Percentiles rank a stretch among this genome's conserved stretches.
Conservation (phyloP, 768 basidiomycete genomes). For the Polyporus arcularius region DNA sequence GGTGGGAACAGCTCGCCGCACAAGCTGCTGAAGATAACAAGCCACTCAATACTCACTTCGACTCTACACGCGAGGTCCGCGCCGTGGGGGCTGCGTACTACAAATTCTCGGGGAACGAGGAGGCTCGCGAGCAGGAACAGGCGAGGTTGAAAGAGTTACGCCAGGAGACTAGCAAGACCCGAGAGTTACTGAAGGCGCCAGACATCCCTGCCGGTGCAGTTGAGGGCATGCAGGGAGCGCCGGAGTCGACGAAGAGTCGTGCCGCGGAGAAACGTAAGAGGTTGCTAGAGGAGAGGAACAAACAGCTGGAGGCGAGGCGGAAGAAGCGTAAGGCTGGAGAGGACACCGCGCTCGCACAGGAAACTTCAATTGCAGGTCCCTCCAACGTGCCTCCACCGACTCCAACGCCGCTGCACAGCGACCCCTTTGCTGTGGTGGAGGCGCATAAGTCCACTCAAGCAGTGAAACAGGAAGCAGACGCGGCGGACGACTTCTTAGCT, state of each 20-base stretch:
- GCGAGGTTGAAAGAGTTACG: slow-evolving; percentile 70
- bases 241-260: slow-evolving; percentile 43
- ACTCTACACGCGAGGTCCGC: slow-evolving; percentile 79
- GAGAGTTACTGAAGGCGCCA: slow-evolving; percentile 60
- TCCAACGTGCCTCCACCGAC: not conserved
- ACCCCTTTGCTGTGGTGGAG: slow-evolving; percentile 58
- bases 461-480: slow-evolving; percentile 19
- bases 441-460: slow-evolving; percentile 8
- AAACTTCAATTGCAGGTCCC: not conserved
- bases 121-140: slow-evolving; percentile 77
- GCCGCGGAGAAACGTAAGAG: slow-evolving; percentile 75
- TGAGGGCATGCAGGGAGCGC: slow-evolving; percentile 67
- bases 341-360: not conserved
- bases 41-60: slow-evolving; percentile 77
- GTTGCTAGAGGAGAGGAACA: slow-evolving; percentile 67
- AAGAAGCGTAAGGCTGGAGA: slow-evolving; percentile 44
- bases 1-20: slow-evolving; percentile 67
- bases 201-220: slow-evolving; percentile 69
- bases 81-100: slow-evolving; percentile 91
- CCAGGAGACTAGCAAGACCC: slow-evolving; percentile 67
- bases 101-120: slow-evolving; percentile 87
- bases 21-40: slow-evolving; percentile 70
- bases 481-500: slow-evolving; percentile 68
- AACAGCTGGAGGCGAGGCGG: slow-evolving; percentile 65
- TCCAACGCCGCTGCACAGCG: slow-evolving; percentile 16